A percentile compares a stretch with the other conserved stretches of the same genome.
Conservation (phyloP, 805 yeast species). For the Wickerhamomyces hampshirensis region DNA sequence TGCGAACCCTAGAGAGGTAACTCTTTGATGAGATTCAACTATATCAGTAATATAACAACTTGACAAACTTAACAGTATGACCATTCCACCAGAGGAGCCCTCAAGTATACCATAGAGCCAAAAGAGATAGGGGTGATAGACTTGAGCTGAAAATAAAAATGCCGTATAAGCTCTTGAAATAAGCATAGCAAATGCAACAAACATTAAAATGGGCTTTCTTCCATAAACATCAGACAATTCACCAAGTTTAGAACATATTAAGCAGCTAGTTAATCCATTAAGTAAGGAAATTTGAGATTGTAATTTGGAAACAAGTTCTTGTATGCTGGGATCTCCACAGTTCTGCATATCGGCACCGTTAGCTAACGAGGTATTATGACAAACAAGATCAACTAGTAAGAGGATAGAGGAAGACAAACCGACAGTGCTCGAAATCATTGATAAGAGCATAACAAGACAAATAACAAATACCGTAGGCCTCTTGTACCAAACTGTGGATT, state of each 20-base stretch:
- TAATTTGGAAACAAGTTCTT: slow-evolving; percentile 41
- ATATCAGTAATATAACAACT: slow-evolving; percentile 75
- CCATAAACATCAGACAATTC: slow-evolving; percentile 62
- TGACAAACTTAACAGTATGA: slow-evolving; percentile 50
- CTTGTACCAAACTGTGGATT: slow-evolving; percentile 44
- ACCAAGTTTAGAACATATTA: slow-evolving; percentile 61
- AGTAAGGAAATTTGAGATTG: slow-evolving; percentile 40
- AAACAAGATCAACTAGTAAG: slow-evolving; percentile 26
- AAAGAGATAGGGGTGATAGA: slow-evolving; percentile 34
- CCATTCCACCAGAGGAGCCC: slow-evolving; percentile 58
- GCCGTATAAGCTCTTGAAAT: slow-evolving; percentile 29
- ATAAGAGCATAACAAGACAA: slow-evolving; percentile 36
- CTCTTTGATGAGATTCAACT: slow-evolving; percentile 55
- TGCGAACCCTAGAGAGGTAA: slow-evolving; percentile 52
- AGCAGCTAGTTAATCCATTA: slow-evolving; percentile 39
- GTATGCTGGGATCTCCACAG: slow-evolving; percentile 39
- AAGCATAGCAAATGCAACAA: slow-evolving; percentile 24
- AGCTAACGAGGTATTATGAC: slow-evolving; percentile 30
- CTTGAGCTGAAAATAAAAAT: slow-evolving; percentile 13
- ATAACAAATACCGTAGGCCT: slow-evolving; percentile 55
- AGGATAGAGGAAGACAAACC: slow-evolving; percentile 34
- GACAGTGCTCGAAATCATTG: slow-evolving; percentile 37
- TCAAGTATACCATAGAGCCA: slow-evolving; percentile 41
- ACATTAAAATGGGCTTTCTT: slow-evolving; percentile 44
- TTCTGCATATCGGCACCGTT: slow-evolving; percentile 8